Evolutionary conservation across 768 basidiomycete species (phyloP).

Genomic region (Auriscalpium microsporum): DNA sequence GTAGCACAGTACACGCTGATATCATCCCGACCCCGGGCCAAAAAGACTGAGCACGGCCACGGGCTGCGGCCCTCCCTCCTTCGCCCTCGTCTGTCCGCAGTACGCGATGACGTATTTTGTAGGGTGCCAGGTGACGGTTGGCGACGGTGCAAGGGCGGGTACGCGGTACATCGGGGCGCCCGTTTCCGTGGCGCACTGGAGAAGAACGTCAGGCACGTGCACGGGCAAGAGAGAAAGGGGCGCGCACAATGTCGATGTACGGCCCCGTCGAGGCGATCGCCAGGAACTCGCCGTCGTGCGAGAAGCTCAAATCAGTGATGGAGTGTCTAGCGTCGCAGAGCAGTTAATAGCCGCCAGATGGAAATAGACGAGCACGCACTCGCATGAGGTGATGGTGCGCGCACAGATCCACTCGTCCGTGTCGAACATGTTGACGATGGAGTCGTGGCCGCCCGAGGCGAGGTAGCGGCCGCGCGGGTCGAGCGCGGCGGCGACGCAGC

Average conservation of each 20-base stretch:
- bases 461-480: constrained; percentile 79
- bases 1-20: constrained; percentile 3
- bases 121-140: constrained; percentile 76
- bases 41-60: constrained; percentile 68
- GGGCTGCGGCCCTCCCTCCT: constrained; percentile 58
- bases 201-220: not conserved
- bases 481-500: constrained; percentile 66
- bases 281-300: constrained; percentile 75
- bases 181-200: constrained; percentile 72
- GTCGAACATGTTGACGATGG: constrained; percentile 78
- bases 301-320: constrained; percentile 71
- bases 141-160: constrained; percentile 60
- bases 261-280: constrained; percentile 64
- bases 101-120: constrained; percentile 76
- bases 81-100: constrained; percentile 64
- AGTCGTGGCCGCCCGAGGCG: constrained; percentile 73
- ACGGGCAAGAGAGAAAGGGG: not conserved
- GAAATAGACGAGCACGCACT: constrained; percentile 39
- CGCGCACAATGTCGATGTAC: constrained; percentile 73
- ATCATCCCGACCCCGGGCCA: constrained; percentile 32
- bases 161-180: constrained; percentile 69
- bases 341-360: too few relatives aligned
- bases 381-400: constrained; percentile 70
- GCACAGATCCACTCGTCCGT: constrained; percentile 73
- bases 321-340: constrained; percentile 38